phyloP scores from a whole-genome alignment of 2,329 filamentous ascomycete species.

The Neofusicoccum laricinum region DNA sequence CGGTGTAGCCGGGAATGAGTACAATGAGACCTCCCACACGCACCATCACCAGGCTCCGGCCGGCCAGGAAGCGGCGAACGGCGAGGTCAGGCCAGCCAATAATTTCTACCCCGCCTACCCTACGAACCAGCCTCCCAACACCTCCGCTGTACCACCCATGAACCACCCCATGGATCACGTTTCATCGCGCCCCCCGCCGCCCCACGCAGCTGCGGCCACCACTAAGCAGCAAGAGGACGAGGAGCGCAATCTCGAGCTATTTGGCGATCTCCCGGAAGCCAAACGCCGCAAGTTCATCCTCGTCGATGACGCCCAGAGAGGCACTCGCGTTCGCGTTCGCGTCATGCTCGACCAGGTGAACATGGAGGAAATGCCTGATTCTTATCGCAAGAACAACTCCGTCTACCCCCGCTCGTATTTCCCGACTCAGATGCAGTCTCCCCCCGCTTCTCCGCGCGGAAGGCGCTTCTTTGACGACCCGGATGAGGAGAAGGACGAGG shows the following conservation, averaged over 20 bases:
- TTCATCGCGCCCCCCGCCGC: conserved; percentile 35
- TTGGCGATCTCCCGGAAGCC: conserved; percentile 82
- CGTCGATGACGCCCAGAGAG: conserved; percentile 82
- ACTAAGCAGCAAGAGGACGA: conserved; percentile 53
- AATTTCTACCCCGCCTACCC: conserved; percentile 73
- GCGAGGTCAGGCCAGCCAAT: conserved; percentile 70
- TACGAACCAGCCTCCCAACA: conserved; percentile 52
- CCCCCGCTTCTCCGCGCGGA: conserved; percentile 71
- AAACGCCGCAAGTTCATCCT: conserved; percentile 97
- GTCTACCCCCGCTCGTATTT: conserved; percentile 92
- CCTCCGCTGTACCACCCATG: conserved; percentile 63
- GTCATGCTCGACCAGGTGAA: conserved; percentile 92
- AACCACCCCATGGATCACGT: conserved; percentile 55
- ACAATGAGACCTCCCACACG: conserved; percentile 59
- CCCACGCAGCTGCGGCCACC: conserved; percentile 41
- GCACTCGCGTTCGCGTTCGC: conserved; percentile 78
- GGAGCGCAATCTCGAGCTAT: conserved; percentile 66
- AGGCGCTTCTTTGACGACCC: conserved; percentile 69
- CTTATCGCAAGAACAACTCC: conserved; percentile 83
- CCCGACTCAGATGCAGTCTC: conserved; percentile 86
- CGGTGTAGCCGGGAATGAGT: conserved; percentile 56
- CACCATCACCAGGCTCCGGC: conserved; percentile 65
- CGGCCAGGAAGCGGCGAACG: conserved; percentile 51
- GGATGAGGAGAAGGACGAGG: conserved; percentile 54
- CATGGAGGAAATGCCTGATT: conserved; percentile 93